Base-by-base conservation (phyloP, 2,329 filamentous ascomycete species). In the Cercospora canescens region DNA sequence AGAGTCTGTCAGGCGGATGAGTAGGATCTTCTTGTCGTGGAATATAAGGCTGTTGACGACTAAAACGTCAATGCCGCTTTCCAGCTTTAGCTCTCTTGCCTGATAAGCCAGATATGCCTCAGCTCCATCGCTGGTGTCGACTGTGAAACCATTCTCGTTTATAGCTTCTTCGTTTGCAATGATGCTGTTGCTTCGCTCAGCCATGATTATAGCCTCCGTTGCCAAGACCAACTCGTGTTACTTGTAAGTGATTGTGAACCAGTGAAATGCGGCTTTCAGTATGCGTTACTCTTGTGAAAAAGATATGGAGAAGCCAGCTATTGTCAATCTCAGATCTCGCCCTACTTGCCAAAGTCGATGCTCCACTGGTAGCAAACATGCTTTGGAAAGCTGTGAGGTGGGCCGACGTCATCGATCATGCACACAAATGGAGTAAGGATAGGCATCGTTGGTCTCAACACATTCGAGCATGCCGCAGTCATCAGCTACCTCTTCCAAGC, bases 11-110 rank as follows among this genome's bases (percentile, higher is more conserved):
- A 64, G 64, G 12, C 57, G 59, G 9, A 67, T 56, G 11, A 69
- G 62, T 11, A 69, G 60, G 2, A 69, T 63, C 18, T 66, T 61
- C 48, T 69, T 58, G 41, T 69, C 60, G 65, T 69, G 56, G 56
- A 69, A 69, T 16, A 69, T 66, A 2, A 69, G 60, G 24, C 66
- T 69, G 41, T 41, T 65, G 55, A 69, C 60, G 18, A 67, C 66
- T n/a, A 69, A 18, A 6, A 69, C 67, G 30, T 69, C 65, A 28
- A 69, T 56, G 1, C 41, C 59, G 14, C 45, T 37, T 26, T 64
- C 45, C 4, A 65, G 34, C n/a, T 60, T 55, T 21, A 69, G 63
- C 26, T 63, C 59, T 14, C 24, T 34, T 26, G 62, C 59, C 45
- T 69, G 67, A 24, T 39, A 55, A 16, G 62, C 60, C 34, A 69